These are phyloP conservation scores for Rutidosis leptorrhynchoides DNA, from an alignment of 129 eudicot genomes.

Conservation along the genomic window DNA sequence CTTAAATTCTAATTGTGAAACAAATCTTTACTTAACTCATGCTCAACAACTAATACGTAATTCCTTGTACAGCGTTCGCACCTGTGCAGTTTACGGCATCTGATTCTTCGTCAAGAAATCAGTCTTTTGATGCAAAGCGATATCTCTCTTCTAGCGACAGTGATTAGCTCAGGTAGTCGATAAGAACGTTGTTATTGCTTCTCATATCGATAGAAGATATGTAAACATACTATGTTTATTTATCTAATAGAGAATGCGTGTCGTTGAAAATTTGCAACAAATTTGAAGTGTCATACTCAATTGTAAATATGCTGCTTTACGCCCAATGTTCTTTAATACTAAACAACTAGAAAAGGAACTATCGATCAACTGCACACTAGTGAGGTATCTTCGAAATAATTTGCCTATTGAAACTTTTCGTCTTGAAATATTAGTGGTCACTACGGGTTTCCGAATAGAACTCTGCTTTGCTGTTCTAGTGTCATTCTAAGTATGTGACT, in stretches of 20 bases:
- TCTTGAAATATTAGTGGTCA: too few relatives aligned
- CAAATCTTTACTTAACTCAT: background rate
- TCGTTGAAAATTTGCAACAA: background rate
- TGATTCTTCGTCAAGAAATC: conserved; percentile 46
- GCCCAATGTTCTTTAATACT: too few relatives aligned
- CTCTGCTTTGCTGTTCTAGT: too few relatives aligned
- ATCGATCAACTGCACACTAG: too few relatives aligned
- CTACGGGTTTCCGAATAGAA: too few relatives aligned
- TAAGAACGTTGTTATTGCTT: conserved; percentile 4
- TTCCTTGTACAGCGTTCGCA: conserved; percentile 70
- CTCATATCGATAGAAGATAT: background rate
- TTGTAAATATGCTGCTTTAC: background rate
- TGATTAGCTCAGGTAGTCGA: conserved; percentile 33
- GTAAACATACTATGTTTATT: conserved; percentile 14
- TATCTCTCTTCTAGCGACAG: conserved; percentile 60
- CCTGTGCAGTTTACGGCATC: conserved; percentile 47
- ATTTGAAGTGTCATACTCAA: conserved; percentile 1
- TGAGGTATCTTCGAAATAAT: too few relatives aligned
- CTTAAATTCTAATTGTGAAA: background rate
- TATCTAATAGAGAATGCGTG: conserved; percentile 9
- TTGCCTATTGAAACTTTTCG: too few relatives aligned
- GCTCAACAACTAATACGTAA: conserved; percentile 7
- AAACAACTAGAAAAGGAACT: too few relatives aligned
- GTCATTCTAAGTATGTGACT: too few relatives aligned
- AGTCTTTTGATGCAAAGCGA: conserved; percentile 54